Evolutionary conservation across 2,329 filamentous ascomycete genomes (phyloP).

Genomic region (Reticulascus tulasneorum): DNA sequence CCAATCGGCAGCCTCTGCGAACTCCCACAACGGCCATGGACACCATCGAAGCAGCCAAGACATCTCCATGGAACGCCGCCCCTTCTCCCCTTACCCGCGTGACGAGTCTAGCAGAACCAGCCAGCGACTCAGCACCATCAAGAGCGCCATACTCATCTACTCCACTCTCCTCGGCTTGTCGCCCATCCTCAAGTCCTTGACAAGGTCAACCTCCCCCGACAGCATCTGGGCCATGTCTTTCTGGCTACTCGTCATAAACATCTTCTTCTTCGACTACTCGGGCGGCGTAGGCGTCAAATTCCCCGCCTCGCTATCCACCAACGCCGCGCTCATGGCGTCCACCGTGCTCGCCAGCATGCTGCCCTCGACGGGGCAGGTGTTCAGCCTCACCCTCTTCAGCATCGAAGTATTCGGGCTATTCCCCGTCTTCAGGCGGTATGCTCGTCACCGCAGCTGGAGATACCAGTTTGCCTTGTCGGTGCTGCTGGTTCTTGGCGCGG

Average conservation of each 20-base stretch:
- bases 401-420: conserved; percentile 98
- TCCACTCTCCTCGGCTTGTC: conserved; percentile 87
- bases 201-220: conserved; percentile 84
- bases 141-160: conserved; percentile 90
- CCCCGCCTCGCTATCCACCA: conserved; percentile 78
- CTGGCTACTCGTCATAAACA: conserved; percentile 89
- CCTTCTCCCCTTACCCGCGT: conserved; percentile 14
- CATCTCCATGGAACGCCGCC: conserved; percentile 1
- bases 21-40: conserved; percentile 14
- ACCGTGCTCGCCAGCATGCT: conserved; percentile 89
- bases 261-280: conserved; percentile 93
- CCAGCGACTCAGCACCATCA: conserved; percentile 71
- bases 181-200: conserved; percentile 95
- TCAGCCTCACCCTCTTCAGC: conserved; percentile 89
- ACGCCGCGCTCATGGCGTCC: conserved; percentile 92
- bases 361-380: conserved; percentile 88
- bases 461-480: conserved; percentile 77
- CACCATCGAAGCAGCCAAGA: conserved; percentile 15
- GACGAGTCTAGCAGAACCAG: conserved; percentile 37
- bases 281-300: conserved; percentile 50
- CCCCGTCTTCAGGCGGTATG: conserved; percentile 90
- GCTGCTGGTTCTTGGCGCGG: conserved; percentile 72
- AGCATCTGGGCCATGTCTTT: conserved; percentile 97
- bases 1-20: conserved; percentile 37
- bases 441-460: conserved; percentile 74